Conservation (phyloP, 1,284 basidiomycete genomes). For the Hypsizygus ulmarius region DNA sequence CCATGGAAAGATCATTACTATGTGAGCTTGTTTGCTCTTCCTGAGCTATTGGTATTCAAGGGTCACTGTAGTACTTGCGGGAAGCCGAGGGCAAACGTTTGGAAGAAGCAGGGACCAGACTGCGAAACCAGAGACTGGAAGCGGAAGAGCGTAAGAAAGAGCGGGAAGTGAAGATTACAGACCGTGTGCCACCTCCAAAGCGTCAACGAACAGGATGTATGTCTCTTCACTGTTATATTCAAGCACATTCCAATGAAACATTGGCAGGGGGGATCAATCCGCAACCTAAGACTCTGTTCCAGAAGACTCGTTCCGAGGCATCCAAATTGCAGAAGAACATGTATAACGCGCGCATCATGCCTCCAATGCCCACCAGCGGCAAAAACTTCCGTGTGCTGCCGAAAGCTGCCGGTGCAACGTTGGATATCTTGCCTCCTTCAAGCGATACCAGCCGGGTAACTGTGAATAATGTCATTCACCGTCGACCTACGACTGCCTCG, state of each 20-base stretch:
- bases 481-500: conserved; percentile 26
- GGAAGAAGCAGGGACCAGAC: conserved; percentile 54
- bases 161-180: conserved; percentile 68
- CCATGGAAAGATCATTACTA: conserved; percentile 71
- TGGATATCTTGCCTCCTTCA: conserved; percentile 34
- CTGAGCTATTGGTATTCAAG: conserved; percentile 1
- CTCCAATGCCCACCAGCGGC: conserved; percentile 44
- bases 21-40: conserved; percentile 39
- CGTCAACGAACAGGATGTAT: conserved; percentile 54
- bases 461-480: conserved; percentile 41
- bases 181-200: conserved; percentile 60
- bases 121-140: conserved; percentile 63
- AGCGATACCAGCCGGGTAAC: conserved; percentile 36
- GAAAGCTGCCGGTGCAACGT: conserved; percentile 33
- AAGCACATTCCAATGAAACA: conserved; percentile 14
- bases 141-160: conserved; percentile 71
- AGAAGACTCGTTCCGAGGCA: conserved; percentile 70
- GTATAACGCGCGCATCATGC: conserved; percentile 49
- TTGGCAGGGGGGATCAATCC: conserved; percentile 44
- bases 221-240: conserved; percentile 19
- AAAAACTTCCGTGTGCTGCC: conserved; percentile 44
- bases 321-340: conserved; percentile 62
- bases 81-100: conserved; percentile 57
- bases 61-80: conserved; percentile 44
- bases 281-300: conserved; percentile 67